Percentiles rank a stretch among this genome's conserved stretches.
Evolutionary conservation across 164 flowering plant genomes (phyloP).

Genomic region (Aristolochia contorta): DNA sequence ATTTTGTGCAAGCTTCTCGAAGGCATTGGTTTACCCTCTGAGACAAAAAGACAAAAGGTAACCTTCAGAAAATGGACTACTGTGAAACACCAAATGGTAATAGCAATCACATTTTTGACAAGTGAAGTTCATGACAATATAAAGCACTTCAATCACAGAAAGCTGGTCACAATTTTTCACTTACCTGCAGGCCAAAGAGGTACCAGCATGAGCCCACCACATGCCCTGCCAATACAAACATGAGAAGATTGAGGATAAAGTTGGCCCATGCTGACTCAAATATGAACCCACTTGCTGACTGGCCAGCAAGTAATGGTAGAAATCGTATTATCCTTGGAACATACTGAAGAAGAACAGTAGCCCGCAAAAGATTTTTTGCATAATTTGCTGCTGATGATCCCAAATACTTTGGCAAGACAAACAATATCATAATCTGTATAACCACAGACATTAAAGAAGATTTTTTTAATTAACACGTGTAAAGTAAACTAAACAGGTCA

Average conservation of each 20-base stretch:
- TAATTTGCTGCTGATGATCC: conserved; percentile 65
- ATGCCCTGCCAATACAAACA: conserved; percentile 70
- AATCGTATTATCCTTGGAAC: conserved; percentile 61
- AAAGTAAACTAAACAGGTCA: too few relatives aligned
- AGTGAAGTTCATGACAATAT: neutral
- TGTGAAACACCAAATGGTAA: neutral
- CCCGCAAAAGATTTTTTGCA: conserved; percentile 75
- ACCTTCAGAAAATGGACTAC: neutral
- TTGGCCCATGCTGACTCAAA: conserved; percentile 98
- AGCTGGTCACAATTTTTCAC: conserved; percentile 3
- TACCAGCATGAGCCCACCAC: conserved; percentile 90
- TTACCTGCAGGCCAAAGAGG: conserved; percentile 84
- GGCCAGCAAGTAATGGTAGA: conserved; percentile 72
- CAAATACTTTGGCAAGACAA: conserved; percentile 34
- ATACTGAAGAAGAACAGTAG: conserved; percentile 70
- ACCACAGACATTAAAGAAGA: neutral
- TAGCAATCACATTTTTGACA: too few relatives aligned
- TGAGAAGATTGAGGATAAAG: conserved; percentile 79
- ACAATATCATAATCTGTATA: conserved; percentile 51
- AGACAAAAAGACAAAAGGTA: neutral
- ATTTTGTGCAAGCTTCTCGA: conserved; percentile 43
- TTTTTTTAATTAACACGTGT: too few relatives aligned
- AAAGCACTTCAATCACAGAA: too few relatives aligned
- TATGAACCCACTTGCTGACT: conserved; percentile 64
- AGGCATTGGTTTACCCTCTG: conserved; percentile 91